Evolutionary conservation across 306 rosid species (phyloP).

Genomic region (Lathyrus aphaca): DNA sequence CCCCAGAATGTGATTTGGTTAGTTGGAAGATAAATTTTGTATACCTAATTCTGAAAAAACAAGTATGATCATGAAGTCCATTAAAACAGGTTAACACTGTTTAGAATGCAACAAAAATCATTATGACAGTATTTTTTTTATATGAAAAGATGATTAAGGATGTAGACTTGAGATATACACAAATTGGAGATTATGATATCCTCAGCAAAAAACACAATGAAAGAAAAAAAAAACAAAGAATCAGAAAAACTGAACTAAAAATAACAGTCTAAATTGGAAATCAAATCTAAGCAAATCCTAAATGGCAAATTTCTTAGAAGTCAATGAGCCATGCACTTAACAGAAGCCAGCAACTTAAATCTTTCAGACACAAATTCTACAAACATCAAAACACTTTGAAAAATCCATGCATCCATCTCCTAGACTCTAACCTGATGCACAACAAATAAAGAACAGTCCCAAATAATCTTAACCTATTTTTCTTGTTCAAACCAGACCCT

Average conservation of each 20-base stretch:
- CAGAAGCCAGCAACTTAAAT: neutral
- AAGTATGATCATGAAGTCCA: slow-evolving; percentile 1
- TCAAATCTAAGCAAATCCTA: too few relatives aligned
- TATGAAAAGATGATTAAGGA: neutral
- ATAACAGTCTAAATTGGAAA: too few relatives aligned
- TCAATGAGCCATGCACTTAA: neutral
- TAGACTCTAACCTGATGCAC: neutral
- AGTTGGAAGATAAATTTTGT: slow-evolving; percentile 14
- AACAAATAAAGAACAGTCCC: neutral
- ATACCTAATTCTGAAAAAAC: neutral
- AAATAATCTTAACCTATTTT: slow-evolving; percentile 16
- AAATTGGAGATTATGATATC: neutral
- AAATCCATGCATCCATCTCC: slow-evolving; percentile 6
- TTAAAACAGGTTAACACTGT: neutral
- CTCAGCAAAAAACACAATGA: neutral
- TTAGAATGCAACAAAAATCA: slow-evolving; percentile 4
- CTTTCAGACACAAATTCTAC: neutral
- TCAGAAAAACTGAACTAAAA: neutral
- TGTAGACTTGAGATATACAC: neutral
- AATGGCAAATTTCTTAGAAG: neutral
- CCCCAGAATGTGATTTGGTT: neutral
- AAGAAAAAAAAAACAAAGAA: neutral
- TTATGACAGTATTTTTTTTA: neutral
- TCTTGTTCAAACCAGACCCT: slow-evolving; percentile 15
- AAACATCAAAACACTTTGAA: neutral